Evolutionary conservation across 768 basidiomycete species (phyloP), one percentile per base, ranked within the genome.

Genomic region (Kwoniella heveanensis): DNA sequence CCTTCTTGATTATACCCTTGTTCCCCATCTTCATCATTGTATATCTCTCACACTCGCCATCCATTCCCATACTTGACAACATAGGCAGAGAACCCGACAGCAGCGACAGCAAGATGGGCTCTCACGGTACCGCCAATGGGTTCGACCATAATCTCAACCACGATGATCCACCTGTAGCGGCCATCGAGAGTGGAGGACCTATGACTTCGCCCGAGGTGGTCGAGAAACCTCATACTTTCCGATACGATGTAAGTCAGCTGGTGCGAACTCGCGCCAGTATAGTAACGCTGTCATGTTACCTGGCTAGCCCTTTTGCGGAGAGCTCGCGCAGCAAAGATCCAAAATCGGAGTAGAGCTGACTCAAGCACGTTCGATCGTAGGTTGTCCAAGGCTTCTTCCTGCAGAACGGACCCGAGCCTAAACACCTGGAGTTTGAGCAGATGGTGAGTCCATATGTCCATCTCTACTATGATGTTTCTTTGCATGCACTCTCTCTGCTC

Each of bases 151-250:
- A 36, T 44, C 44, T 3, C 6, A 36, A 63, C 24, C 63, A 50
- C 13, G 73, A 75, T 64, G 39, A 64, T 19, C 71, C 72, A 7
- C 60, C 71, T 27, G 64, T 76, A 17, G 74, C 74, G 1, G 65
- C 62, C 19, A 52, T 70, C 10, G 57, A 67, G 8, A 27, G 56
- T 54, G 72, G 74, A n/a, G 74, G 74, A 32, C 71, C 71, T 7
- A 6, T 39, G 2, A 51, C 36, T 2, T 29, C 24, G 17, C 72
- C 72, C 6, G 65, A 60, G 27, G 24, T 64, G 8, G 29, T 71
- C 17, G 66, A 60, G 25, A 54, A 66, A 27, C 69, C 67, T n/a
- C 48, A 62, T 25, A 56, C 46, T 21, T 77, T 53, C 62, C 29
- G 44, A 3, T 77, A 71, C 64, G 69, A 77, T 63, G 76, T 77